A percentile compares a stretch with the other conserved stretches of the same genome.
phyloP scores from a whole-genome alignment of 2,329 filamentous ascomycete genomes.

The Pestalotiopsis sp. region DNA sequence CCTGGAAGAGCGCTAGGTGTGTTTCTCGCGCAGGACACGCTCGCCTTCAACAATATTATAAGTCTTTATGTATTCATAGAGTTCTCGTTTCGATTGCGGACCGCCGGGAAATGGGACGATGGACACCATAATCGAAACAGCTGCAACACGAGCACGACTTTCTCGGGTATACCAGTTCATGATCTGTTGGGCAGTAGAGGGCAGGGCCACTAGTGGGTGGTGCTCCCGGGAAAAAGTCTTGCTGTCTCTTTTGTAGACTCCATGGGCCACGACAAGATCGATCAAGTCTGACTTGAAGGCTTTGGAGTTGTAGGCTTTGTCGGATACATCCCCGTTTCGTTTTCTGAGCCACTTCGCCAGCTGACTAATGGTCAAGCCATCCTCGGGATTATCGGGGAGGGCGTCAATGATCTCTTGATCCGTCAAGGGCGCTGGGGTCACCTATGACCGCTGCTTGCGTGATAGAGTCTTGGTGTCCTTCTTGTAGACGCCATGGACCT shows the following conservation, averaged over 20 bases:
- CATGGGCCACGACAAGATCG: conserved; percentile 57
- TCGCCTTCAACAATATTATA: too few relatives aligned
- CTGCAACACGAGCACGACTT: not conserved
- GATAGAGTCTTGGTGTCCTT: conserved; percentile 57
- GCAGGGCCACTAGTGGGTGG: conserved; percentile 24
- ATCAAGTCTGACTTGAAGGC: conserved; percentile 61
- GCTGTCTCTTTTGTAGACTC: conserved; percentile 55
- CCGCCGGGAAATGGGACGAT: too few relatives aligned
- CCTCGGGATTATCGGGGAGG: conserved; percentile 45
- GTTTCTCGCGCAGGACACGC: too few relatives aligned
- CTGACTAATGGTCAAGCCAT: conserved; percentile 57
- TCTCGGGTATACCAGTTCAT: conserved; percentile 24
- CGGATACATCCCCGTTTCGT: conserved; percentile 54
- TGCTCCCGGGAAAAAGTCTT: conserved; percentile 52
- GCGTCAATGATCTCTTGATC: conserved; percentile 57
- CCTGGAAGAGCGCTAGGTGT: not conserved
- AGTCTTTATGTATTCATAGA: too few relatives aligned
- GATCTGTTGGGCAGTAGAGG: conserved; percentile 55
- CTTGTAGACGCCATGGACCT: conserved; percentile 54
- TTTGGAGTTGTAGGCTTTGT: conserved; percentile 30
- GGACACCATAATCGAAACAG: too few relatives aligned
- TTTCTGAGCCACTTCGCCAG: conserved; percentile 57
- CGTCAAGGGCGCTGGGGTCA: conserved; percentile 38
- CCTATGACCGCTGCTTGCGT: conserved; percentile 36
- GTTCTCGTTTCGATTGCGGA: too few relatives aligned